These are phyloP conservation scores for Parietichytrium sp. DNA, from an alignment of 108 stramenopile species.

Conservation along the genomic window DNA sequence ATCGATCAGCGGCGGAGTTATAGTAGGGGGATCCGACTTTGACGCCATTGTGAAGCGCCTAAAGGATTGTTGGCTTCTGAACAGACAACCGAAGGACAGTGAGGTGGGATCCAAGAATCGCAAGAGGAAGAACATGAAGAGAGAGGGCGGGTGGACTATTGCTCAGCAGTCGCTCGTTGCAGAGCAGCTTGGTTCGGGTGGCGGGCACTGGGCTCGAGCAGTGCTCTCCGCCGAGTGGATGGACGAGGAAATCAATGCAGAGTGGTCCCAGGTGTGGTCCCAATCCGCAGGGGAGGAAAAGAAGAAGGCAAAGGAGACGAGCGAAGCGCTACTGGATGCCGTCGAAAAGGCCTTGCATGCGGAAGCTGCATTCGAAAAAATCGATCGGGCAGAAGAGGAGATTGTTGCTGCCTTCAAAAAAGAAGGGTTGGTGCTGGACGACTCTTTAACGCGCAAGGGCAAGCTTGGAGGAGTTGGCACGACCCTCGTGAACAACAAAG, in stretches of 20 bases:
- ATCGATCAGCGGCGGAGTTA: background rate
- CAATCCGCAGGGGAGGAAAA: background rate
- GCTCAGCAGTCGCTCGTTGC: background rate
- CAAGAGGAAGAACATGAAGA: background rate
- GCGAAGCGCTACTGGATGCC: background rate
- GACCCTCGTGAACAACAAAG: background rate
- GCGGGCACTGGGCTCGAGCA: background rate
- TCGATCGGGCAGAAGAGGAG: background rate
- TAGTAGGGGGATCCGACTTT: background rate
- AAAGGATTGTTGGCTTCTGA: background rate
- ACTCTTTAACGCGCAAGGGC: too few species aligned
- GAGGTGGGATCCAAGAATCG: too few species aligned
- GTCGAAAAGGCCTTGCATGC: background rate
- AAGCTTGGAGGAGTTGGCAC: too few species aligned
- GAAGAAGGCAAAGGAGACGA: background rate
- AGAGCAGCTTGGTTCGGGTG: background rate
- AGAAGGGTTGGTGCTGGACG: background rate
- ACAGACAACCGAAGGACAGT: too few species aligned
- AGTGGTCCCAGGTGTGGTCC: background rate
- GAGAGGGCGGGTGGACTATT: background rate
- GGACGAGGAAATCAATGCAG: background rate
- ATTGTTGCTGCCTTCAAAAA: background rate
- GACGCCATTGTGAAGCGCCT: constrained; percentile 6
- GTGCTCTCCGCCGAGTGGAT: background rate
- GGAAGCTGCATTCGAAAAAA: background rate